These are phyloP conservation scores for Camellia granthamiana DNA, from an alignment of 148 eudicot species.

Conservation along the genomic window DNA sequence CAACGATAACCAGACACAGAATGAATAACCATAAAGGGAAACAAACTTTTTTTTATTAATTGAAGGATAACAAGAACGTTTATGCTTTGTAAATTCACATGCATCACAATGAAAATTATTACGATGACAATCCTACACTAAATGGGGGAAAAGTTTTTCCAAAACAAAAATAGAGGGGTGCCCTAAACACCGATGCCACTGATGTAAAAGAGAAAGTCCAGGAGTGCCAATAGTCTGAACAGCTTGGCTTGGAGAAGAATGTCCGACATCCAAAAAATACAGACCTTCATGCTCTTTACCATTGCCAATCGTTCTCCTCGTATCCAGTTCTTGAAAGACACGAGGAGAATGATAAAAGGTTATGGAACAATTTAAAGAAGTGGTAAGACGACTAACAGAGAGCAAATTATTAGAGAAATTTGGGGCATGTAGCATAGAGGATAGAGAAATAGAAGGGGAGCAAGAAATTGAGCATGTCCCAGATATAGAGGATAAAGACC, in stretches of 20 bases:
- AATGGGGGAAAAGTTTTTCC: not conserved
- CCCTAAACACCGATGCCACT: not conserved
- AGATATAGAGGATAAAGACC: not conserved
- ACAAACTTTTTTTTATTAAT: not conserved
- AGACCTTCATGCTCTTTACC: not conserved
- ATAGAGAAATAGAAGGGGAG: not conserved
- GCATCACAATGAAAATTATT: not conserved
- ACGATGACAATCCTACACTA: not conserved
- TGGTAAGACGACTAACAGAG: not conserved
- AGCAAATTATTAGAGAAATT: not conserved
- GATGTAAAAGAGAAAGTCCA: too few species aligned
- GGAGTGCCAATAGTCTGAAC: not conserved
- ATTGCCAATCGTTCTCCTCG: not conserved
- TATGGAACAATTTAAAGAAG: not conserved
- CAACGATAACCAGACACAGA: not conserved
- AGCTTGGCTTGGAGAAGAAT: not conserved
- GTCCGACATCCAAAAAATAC: not conserved
- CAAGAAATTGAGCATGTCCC: not conserved
- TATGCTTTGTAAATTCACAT: not conserved
- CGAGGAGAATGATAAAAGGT: not conserved
- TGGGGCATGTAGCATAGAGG: not conserved
- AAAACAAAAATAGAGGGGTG: not conserved
- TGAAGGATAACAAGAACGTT: not conserved
- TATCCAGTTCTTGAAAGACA: not conserved
- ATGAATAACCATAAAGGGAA: not conserved